Evolutionary conservation across 257 asterid genomes (phyloP), one percentile per base, ranked within the genome.

Genomic region (Lithospermum erythrorhizon): DNA sequence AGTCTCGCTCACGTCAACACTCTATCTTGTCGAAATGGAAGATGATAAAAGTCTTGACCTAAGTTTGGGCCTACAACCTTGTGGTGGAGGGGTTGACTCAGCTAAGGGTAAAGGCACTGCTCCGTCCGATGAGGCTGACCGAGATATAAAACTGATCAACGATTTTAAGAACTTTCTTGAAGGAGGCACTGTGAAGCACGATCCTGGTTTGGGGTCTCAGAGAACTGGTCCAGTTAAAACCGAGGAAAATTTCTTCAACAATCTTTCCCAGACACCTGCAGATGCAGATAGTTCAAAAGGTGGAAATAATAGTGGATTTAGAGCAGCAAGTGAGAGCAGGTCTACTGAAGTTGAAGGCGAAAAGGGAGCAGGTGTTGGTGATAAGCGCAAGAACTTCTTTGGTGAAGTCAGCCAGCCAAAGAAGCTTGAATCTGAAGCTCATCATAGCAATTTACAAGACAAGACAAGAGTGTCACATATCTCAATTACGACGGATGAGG

Each of bases 161-260:
- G 95, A 89, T 81, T 86, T 93, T 81, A 93, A 93, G 68, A 88
- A 77, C 70, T 93, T 89, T 72, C 83, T 93, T 56, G 95, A 93
- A 77, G 96, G 97, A 41, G 88, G 95, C 57, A 83, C 71, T 73
- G 83, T 73, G 65, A 86, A 78, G 51, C 84, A 57, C 41, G 74
- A 69, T 53, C 57, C 76, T 59, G 70, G 69, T 23, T 64, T 66
- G 49, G 71, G 73, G 59, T 68, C 68, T 61, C 83, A 65, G 59
- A 71, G 70, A 59, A 23, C 35, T 68, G 74, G 81, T 65, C 72
- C 82, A 2, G 51, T 66, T 17, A 86, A 78, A 65, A 65, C 78
- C n/a, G 89, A 73, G 52, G 87, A 83, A 70, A 76, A 68, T 74
- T 72, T 79, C 62, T 78, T 74, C 55, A 72, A 61, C 58, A 77